Evolutionary conservation across 2,329 filamentous ascomycete species (phyloP).

Genomic region (Beauveria pseudobassiana): DNA sequence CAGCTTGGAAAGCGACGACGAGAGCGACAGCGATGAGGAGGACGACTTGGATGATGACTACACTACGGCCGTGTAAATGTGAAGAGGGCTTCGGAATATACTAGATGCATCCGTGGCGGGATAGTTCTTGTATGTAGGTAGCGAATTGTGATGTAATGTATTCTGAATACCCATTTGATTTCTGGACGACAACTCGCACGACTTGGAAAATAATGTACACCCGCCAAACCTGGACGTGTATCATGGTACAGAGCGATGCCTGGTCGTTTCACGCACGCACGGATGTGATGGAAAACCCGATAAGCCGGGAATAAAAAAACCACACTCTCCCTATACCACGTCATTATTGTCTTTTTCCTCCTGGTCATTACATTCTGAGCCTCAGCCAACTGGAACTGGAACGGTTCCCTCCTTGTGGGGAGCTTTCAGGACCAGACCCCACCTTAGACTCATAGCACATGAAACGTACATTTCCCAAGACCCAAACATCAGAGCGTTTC

Average conservation of each 20-base stretch:
- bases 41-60: constrained; percentile 46
- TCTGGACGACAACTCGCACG: background rate
- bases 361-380: background rate
- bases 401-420: background rate
- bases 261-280: too few species aligned
- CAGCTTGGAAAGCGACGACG: constrained; percentile 44
- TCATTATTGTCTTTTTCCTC: too few species aligned
- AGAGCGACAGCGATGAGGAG: constrained; percentile 44
- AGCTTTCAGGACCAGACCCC: background rate
- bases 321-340: background rate
- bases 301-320: background rate
- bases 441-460: background rate
- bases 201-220: background rate
- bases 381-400: background rate
- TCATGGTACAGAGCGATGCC: too few species aligned
- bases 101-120: background rate
- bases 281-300: background rate
- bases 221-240: too few species aligned
- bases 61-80: background rate
- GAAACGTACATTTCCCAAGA: background rate
- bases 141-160: background rate
- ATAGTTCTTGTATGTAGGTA: too few species aligned
- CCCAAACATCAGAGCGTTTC: background rate
- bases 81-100: background rate
- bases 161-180: constrained; percentile 10